Evolutionary conservation across 495 filamentous ascomycete species (phyloP), one percentile per base, ranked within the genome.

Genomic region (Lophium mytilinum): DNA sequence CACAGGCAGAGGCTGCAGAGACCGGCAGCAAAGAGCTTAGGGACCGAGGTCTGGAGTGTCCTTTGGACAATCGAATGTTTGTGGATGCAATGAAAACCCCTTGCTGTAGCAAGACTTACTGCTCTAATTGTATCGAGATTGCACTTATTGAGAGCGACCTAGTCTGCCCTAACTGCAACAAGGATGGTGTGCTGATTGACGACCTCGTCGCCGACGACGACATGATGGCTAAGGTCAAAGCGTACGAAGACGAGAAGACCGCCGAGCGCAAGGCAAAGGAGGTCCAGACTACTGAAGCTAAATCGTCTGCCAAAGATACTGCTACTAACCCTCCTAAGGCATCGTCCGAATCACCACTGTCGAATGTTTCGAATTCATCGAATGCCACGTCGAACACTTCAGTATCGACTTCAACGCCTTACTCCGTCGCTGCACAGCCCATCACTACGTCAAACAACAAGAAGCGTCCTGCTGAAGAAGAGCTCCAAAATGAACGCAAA

Each of bases 111-210:
- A 90, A 86, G 79, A 95, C 90, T 69, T 97, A 92, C 80, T 98
- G 93, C 82, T 88, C 90, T 81, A 90, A 97, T 64, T 98, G 93
- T 85, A 95, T 97, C 72, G 90, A 90, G 65, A 94, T 91, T 82
- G 85, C 89, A 66, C 84, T 98, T 75, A 90, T 95, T 74, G 90
- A 97, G 76, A 92, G 85, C 80, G 93, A 98, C 78, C 89, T 98
- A 76, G 78, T 88, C 66, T 98, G 93, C 71, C 94, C 94, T 54
- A 85, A 83, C 50, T 98, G 93, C 77, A 81, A 86, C 69, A 87
- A 82, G 42, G 90, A 95, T 62, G 90, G 88, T 57, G 88, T 96
- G 46, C 76, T 96, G 55, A 86, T 97, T 73, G 94, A 96, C 81
- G 84, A 95, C 72, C 82, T 98, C 52, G 80, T 80, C 66, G 70